Base-by-base conservation (phyloP, 2,329 filamentous ascomycete species). In the Pseudogymnoascus sp. region DNA sequence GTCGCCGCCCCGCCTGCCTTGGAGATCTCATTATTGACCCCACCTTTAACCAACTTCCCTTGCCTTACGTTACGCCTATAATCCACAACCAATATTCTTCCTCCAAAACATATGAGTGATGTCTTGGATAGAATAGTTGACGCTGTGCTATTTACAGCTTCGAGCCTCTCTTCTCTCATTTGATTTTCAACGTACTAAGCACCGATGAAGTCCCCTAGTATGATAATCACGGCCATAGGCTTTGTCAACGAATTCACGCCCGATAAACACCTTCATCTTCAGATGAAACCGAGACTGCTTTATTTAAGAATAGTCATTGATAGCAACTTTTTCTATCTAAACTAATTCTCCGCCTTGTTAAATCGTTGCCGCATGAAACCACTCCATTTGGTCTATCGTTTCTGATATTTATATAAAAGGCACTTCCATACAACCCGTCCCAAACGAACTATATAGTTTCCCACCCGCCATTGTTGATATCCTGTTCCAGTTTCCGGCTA, bases 401-500 rank as follows among this genome's bases (percentile, higher is more conserved):
- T 30, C 45, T 52, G 9, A 30, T 52, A 52, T 52, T 10, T 52
- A 52, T 52, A 52, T 30, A 19, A 18, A 30, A 23, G 9, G 45
- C 26, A 52, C 45, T 30, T 26, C 15, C n/a, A 52, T 52, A 52
- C 23, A 52, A n/a, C 23, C n/a, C 26, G 3, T 52, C 15, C 45
- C 45, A 30, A 52, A 30, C 41, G 9, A 56, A 37, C 75, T 67
- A 82, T 58, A 84, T 79, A n/a, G 84, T 96, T 76, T 99, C 94
- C 94, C 94, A 99, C 0, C 94, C 94, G 0, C 94, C 94, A 67
- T 90, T 96, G 71, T 99, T 99, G 45, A 96, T 90, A 72, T 99
- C 94, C 12, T 90, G 88, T 76, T 99, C 94, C 65, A 99, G 74
- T 73, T 90, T 92, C 65, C 94, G 81, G 65, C 88, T 89, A 70